Conservation (phyloP, 1,284 basidiomycete species). For the Athelia sp. region DNA sequence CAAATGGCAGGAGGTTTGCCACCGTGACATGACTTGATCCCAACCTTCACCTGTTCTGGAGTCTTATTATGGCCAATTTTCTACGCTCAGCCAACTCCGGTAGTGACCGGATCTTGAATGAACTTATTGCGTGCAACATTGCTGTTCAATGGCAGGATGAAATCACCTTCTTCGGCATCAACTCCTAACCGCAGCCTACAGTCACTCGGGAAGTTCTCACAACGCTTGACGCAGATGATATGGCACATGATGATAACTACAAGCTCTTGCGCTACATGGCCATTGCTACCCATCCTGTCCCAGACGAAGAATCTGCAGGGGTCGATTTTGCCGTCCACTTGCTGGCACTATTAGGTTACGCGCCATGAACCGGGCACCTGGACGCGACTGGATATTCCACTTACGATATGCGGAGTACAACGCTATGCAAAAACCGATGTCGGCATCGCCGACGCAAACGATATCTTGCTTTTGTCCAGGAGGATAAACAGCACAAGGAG, state of each 20-base stretch:
- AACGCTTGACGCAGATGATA: slow-evolving; percentile 11
- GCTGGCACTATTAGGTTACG: slow-evolving; percentile 23
- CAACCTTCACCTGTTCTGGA: too few species aligned
- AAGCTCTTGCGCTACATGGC: slow-evolving; percentile 19
- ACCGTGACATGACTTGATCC: slow-evolving; percentile 16
- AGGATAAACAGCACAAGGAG: slow-evolving; percentile 19
- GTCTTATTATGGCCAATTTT: neutral
- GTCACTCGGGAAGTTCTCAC: slow-evolving; percentile 20
- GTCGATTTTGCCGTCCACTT: slow-evolving; percentile 27
- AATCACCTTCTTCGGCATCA: slow-evolving; percentile 21
- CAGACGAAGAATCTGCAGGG: slow-evolving; percentile 19
- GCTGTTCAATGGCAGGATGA: slow-evolving; percentile 11
- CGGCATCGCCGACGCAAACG: slow-evolving; percentile 22
- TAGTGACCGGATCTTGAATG: slow-evolving; percentile 22
- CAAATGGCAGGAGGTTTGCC: neutral
- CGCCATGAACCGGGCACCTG: slow-evolving; percentile 14
- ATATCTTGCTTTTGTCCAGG: slow-evolving; percentile 29
- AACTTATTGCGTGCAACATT: slow-evolving; percentile 24
- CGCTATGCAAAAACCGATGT: slow-evolving; percentile 24
- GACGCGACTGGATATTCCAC: slow-evolving; percentile 16
- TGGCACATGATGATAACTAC: slow-evolving; percentile 14
- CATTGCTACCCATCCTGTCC: slow-evolving; percentile 18
- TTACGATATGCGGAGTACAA: slow-evolving; percentile 21
- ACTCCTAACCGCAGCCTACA: slow-evolving; percentile 11
- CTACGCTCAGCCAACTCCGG: slow-evolving; percentile 23